Conservation (phyloP, 495 filamentous ascomycete genomes). For the Tuber calosporum region DNA sequence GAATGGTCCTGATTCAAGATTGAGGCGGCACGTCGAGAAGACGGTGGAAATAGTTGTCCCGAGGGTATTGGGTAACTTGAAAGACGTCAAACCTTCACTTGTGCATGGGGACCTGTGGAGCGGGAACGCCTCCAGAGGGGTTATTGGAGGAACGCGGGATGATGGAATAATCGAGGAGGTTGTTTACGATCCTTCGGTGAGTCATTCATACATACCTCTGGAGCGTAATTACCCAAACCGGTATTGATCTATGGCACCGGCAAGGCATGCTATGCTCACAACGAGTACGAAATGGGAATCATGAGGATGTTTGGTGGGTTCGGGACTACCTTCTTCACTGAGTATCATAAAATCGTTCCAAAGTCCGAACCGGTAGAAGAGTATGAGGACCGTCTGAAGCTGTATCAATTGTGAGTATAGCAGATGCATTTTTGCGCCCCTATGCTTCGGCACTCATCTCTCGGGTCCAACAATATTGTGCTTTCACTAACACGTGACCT, state of each 20-base stretch:
- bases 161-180: conserved; percentile 62
- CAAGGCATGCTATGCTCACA: conserved; percentile 70
- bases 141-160: conserved; percentile 49
- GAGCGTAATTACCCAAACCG: background rate
- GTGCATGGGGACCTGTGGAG: conserved; percentile 90
- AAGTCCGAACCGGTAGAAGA: conserved; percentile 77
- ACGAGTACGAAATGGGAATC: conserved; percentile 83
- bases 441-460: background rate
- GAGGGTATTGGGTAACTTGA: conserved; percentile 61
- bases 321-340: conserved; percentile 59
- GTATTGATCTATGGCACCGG: background rate
- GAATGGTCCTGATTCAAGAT: conserved; percentile 57
- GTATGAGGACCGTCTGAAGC: conserved; percentile 67
- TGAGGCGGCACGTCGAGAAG: conserved; percentile 57
- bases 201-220: background rate
- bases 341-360: conserved; percentile 66
- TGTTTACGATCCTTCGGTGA: conserved; percentile 62
- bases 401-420: conserved; percentile 75
- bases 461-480: background rate
- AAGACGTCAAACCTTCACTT: conserved; percentile 62
- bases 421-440: conserved; percentile 3
- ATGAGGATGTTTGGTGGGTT: conserved; percentile 97
- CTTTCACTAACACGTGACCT: conserved; percentile 14
- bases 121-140: conserved; percentile 68
- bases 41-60: conserved; percentile 61